Evolutionary conservation across 768 basidiomycete species (phyloP), one percentile per base, ranked within the genome.

Genomic region (Tephrocybe sp.): DNA sequence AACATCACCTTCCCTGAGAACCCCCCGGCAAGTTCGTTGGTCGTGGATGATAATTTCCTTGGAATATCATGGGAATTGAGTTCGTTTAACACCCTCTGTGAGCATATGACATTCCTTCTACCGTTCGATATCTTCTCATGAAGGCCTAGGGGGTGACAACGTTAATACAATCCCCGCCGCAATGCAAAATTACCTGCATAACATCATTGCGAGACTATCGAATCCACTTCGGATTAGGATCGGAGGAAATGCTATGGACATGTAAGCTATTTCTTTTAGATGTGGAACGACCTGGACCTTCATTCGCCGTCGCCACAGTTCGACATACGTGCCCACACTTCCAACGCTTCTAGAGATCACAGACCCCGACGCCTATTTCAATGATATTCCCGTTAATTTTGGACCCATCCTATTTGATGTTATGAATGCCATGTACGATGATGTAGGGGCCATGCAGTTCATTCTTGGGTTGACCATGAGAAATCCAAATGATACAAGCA

Each of bases 191-290:
- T 72, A 70, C 55, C 49, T 73, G 22, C 53, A 61, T 31, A 72
- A 71, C 32, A 41, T 73, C 20, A 59, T 60, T 10, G 63, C 59
- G 2, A 59, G 68, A 5, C 61, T 65, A 46, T 61, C 66, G 1
- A 65, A 66, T 39, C 70, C 71, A 8, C 59, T 72, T 9, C 62
- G 71, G 13, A 66, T 73, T 33, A 61, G 71, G 11, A 55, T 73
- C 11, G 72, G 72, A 9, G 72, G 72, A 6, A 73, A 73, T 45
- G 62, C 62, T 5, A 72, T 73, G 69, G 71, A 73, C 42, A 64
- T 65, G 64, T 68, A 40, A 35, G 11, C 31, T n/a, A n/a, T n/a
- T n/a, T n/a, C n/a, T 11, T 12, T 32, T 31, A 13, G 33, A 16
- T 14, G 12, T 19, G 2, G 12, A n/a, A n/a, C n/a, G n/a, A n/a